phyloP scores from a whole-genome alignment of 2,329 filamentous ascomycete genomes.

The Exserohilum rostratum region DNA sequence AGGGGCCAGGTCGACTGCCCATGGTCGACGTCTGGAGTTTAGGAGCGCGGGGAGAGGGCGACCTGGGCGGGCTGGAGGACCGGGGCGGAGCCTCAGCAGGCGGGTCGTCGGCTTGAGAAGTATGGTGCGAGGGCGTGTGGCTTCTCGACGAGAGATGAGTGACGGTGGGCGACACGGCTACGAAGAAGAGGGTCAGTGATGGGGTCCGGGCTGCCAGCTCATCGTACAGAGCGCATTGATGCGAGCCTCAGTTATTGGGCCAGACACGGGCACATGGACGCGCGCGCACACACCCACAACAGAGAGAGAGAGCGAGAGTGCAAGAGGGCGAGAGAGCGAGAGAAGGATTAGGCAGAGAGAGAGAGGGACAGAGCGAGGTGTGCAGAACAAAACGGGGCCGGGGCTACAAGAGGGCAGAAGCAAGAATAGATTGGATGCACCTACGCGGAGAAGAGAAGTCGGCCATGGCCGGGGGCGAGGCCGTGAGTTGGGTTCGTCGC shows the following conservation, averaged over 20 bases:
- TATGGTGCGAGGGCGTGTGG: slow-evolving; percentile 59
- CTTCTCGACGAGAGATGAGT: slow-evolving; percentile 60
- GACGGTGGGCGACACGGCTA: slow-evolving; percentile 60
- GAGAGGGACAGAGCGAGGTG: slow-evolving; percentile 7
- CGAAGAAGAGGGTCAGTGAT: slow-evolving; percentile 35
- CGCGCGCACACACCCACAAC: background rate
- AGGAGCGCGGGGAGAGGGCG: slow-evolving; percentile 45
- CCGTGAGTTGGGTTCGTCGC: slow-evolving; percentile 43
- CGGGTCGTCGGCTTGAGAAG: slow-evolving; percentile 56
- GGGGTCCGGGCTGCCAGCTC: slow-evolving; percentile 45
- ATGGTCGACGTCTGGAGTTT: slow-evolving; percentile 36
- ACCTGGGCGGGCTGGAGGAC: slow-evolving; percentile 62
- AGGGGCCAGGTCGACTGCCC: slow-evolving; percentile 46
- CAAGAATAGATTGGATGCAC: slow-evolving; percentile 48
- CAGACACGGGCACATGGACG: background rate
- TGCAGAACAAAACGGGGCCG: slow-evolving; percentile 8
- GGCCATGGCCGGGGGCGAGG: slow-evolving; percentile 67
- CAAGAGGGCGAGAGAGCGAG: no score
- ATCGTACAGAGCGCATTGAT: slow-evolving; percentile 49
- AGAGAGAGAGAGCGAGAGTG: no score
- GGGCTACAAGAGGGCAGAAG: background rate
- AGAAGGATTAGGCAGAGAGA: background rate
- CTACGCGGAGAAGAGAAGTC: slow-evolving; percentile 62
- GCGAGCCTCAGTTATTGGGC: slow-evolving; percentile 37
- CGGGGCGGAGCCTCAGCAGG: slow-evolving; percentile 59